These are phyloP conservation scores for Zymoseptoria brevis DNA, from an alignment of 2,329 filamentous ascomycete genomes.

Conservation along the genomic window DNA sequence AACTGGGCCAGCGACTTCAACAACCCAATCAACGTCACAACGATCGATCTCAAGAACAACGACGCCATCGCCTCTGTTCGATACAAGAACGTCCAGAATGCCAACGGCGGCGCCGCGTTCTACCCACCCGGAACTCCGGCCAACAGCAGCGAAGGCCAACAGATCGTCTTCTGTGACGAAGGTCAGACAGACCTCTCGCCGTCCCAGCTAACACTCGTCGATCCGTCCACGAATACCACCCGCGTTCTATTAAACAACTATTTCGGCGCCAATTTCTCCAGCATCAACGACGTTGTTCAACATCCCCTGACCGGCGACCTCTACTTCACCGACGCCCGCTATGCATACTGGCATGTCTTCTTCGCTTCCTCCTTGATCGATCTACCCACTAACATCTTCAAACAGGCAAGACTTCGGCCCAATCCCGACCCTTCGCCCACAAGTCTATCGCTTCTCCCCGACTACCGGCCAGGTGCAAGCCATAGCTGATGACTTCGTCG, in stretches of 20 bases:
- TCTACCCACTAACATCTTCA: background rate
- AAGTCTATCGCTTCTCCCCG: slow-evolving; percentile 52
- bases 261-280: slow-evolving; percentile 55
- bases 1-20: slow-evolving; percentile 30
- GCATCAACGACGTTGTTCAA: slow-evolving; percentile 50
- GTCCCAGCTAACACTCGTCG: slow-evolving; percentile 23
- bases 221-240: slow-evolving; percentile 21
- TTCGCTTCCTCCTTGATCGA: background rate
- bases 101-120: slow-evolving; percentile 27
- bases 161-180: slow-evolving; percentile 29
- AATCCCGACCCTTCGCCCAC: slow-evolving; percentile 44
- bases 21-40: slow-evolving; percentile 31
- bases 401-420: slow-evolving; percentile 40
- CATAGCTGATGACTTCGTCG: slow-evolving; percentile 50
- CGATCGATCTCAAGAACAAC: slow-evolving; percentile 24
- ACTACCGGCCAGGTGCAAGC: slow-evolving; percentile 46
- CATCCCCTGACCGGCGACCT: slow-evolving; percentile 48
- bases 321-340: slow-evolving; percentile 56
- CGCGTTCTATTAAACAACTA: slow-evolving; percentile 49
- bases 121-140: slow-evolving; percentile 25
- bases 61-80: slow-evolving; percentile 22
- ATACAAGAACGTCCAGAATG: slow-evolving; percentile 22
- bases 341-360: slow-evolving; percentile 47
- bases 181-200: slow-evolving; percentile 20
- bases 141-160: slow-evolving; percentile 26